A percentile compares a stretch with the other conserved stretches of the same genome.
Conservation (phyloP, 164 flowering plant genomes). For the Vitis cinerea region DNA sequence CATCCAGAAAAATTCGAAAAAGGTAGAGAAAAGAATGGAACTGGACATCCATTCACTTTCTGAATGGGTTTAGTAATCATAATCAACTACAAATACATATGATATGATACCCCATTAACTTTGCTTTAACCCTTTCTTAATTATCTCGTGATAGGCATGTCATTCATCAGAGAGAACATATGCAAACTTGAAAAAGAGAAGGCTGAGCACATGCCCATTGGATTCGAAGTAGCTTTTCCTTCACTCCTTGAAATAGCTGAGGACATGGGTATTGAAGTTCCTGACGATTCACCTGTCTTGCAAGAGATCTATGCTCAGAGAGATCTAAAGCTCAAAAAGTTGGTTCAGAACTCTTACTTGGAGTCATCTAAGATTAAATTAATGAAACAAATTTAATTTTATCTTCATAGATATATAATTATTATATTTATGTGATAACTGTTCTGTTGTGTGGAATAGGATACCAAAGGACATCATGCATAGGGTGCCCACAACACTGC, state of each 20-base stretch:
- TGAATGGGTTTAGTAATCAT: too few relatives aligned
- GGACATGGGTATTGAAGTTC: conserved; percentile 46
- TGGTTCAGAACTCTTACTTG: neutral
- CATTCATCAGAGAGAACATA: conserved; percentile 58
- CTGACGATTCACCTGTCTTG: conserved; percentile 51
- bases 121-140: neutral
- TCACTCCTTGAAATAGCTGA: conserved; percentile 67
- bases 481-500: conserved; percentile 71
- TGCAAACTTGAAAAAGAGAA: conserved; percentile 60
- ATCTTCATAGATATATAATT: neutral
- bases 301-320: conserved; percentile 59
- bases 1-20: conserved; percentile 42
- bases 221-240: conserved; percentile 92
- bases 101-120: too few relatives aligned
- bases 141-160: conserved; percentile 37
- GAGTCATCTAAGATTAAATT: neutral
- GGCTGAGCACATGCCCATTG: conserved; percentile 88
- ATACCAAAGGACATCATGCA: conserved; percentile 87
- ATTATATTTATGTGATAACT: neutral
- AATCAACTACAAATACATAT: too few relatives aligned
- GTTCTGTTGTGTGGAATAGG: conserved; percentile 38
- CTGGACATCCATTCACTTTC: too few relatives aligned
- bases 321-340: conserved; percentile 70
- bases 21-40: conserved; percentile 31
- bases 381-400: neutral